These are phyloP conservation scores for Pleurotus pulmonarius DNA, from an alignment of 768 basidiomycete species.

Conservation along the genomic window DNA sequence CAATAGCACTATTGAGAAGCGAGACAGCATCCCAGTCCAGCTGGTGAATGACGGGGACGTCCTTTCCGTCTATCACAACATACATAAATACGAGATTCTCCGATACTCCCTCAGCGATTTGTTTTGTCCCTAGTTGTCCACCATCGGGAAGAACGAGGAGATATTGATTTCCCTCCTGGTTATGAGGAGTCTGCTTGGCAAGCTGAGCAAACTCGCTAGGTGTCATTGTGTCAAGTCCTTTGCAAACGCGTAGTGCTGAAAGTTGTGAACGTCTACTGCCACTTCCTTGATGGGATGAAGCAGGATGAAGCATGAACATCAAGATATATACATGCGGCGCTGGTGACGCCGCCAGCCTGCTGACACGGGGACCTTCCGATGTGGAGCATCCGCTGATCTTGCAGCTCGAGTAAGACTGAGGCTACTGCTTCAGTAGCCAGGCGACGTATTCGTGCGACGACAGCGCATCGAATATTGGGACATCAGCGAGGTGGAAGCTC, in stretches of 20 bases:
- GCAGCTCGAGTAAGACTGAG: too few species aligned
- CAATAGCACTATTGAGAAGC: constrained; percentile 22
- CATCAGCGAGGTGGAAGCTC: too few species aligned
- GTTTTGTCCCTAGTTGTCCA: neutral
- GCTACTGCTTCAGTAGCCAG: too few species aligned
- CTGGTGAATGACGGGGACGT: neutral
- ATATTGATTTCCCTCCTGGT: neutral
- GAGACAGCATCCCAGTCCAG: constrained; percentile 7
- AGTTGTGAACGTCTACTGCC: neutral
- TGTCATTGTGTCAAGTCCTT: neutral
- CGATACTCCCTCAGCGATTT: neutral
- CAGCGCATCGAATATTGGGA: too few species aligned
- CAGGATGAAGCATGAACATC: neutral
- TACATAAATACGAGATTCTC: neutral
- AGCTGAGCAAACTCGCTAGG: neutral
- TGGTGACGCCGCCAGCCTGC: too few species aligned
- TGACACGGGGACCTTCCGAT: too few species aligned
- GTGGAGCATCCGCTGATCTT: too few species aligned
- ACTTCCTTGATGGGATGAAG: too few species aligned
- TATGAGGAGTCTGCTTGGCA: neutral
- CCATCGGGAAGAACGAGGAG: neutral
- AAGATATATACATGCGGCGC: neutral
- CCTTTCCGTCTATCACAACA: neutral
- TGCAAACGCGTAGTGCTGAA: neutral
- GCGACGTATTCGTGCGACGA: too few species aligned